These are phyloP conservation scores for Verbascum thapsus DNA, from an alignment of 257 asterid genomes.

Conservation along the genomic window DNA sequence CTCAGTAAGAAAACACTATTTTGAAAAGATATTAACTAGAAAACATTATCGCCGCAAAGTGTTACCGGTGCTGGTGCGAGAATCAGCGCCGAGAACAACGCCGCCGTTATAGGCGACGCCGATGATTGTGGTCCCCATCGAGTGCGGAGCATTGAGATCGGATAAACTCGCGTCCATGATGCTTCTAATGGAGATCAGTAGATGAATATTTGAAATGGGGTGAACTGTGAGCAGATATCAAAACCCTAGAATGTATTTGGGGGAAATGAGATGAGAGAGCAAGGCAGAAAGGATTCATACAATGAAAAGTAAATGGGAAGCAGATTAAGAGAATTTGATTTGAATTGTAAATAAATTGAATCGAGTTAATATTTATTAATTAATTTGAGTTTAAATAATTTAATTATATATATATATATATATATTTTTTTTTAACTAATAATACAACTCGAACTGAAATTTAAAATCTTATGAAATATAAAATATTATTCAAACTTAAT, in stretches of 20 bases:
- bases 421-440: too few species aligned
- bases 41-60: neutral
- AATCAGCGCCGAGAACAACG: conserved; percentile 89
- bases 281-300: neutral
- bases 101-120: conserved; percentile 93
- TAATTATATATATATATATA: too few species aligned
- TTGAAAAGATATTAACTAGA: neutral
- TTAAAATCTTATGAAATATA: too few species aligned
- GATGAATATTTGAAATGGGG: neutral
- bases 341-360: too few species aligned
- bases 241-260: neutral
- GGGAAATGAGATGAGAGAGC: neutral
- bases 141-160: conserved; percentile 68
- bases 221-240: neutral
- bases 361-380: too few species aligned
- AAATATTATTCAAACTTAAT: too few species aligned
- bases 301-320: too few species aligned
- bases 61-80: conserved; percentile 95
- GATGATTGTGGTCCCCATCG: conserved; percentile 91
- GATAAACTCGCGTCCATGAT: conserved; percentile 52
- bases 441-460: too few species aligned
- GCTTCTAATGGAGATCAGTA: conserved; percentile 22
- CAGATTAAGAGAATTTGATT: too few species aligned
- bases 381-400: too few species aligned
- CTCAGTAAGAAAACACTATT: neutral